Evolutionary conservation across 2,329 filamentous ascomycete species (phyloP).

Genomic region (Trichoderma citrinoviride): DNA sequence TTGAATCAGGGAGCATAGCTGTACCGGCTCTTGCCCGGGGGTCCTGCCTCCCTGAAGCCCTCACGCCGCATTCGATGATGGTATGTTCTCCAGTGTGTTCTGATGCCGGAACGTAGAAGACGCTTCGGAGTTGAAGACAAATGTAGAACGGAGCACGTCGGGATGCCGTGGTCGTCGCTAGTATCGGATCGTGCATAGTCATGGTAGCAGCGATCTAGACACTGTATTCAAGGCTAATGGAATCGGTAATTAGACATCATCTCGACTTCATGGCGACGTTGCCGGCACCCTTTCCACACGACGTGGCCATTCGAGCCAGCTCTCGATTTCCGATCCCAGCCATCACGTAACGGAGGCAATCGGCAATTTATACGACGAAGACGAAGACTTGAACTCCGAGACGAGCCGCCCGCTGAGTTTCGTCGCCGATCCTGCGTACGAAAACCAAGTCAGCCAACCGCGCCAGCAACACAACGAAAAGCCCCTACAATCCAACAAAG

Average conservation of each 20-base stretch:
- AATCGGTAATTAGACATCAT: conserved; percentile 51
- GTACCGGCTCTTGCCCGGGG: conserved; percentile 33
- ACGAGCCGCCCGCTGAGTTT: conserved; percentile 70
- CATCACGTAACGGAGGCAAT: conserved; percentile 95
- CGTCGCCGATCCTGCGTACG: conserved; percentile 55
- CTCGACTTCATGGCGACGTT: conserved; percentile 54
- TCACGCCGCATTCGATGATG: conserved; percentile 45
- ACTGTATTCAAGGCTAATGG: conserved; percentile 17
- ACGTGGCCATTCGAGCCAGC: conserved; percentile 57
- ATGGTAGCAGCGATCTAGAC: conserved; percentile 12
- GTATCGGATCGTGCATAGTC: not conserved
- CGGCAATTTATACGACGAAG: conserved; percentile 82
- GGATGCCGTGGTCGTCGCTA: not conserved
- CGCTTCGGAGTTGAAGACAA: not conserved
- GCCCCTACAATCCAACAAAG: conserved; percentile 34
- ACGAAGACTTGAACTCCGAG: conserved; percentile 60
- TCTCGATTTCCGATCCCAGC: conserved; percentile 78
- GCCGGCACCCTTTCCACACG: conserved; percentile 57
- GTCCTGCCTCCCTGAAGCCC: conserved; percentile 40
- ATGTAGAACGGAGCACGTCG: not conserved
- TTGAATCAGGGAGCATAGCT: conserved; percentile 24
- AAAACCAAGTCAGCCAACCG: conserved; percentile 47
- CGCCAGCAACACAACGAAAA: conserved; percentile 19
- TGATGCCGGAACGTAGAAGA: not conserved
- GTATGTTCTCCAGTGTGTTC: conserved; percentile 37